Conservation (phyloP, 2,329 filamentous ascomycete species). For the Alternaria angustiovoidea region DNA sequence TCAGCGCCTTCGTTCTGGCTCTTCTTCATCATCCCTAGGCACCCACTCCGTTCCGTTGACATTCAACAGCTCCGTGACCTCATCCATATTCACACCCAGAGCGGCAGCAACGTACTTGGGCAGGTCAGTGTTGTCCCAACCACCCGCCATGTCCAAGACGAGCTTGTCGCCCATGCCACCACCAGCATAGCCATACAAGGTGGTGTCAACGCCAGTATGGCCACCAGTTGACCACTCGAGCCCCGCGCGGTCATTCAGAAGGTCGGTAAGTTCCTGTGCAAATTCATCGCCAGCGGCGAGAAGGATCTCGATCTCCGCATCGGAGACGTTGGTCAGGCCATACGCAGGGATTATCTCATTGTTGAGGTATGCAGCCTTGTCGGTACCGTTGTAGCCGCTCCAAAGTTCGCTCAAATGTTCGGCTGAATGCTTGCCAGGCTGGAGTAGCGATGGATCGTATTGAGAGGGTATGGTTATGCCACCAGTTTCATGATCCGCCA, state of each 20-base stretch:
- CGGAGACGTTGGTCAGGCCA: no score
- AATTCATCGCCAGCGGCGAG: no score
- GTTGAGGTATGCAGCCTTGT: no score
- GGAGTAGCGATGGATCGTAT: no score
- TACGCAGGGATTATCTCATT: no score
- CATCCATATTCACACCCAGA: slow-evolving; percentile 27
- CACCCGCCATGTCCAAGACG: slow-evolving; percentile 32
- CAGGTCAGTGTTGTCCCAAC: slow-evolving; percentile 34
- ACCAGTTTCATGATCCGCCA: no score
- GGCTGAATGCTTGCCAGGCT: no score
- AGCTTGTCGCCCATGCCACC: slow-evolving; percentile 26
- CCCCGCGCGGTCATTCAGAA: slow-evolving; percentile 37
- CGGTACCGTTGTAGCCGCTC: no score
- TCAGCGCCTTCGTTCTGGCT: neutral
- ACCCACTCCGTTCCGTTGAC: slow-evolving; percentile 25
- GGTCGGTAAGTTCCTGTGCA: slow-evolving; percentile 14
- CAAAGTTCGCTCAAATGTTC: no score
- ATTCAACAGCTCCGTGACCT: slow-evolving; percentile 30
- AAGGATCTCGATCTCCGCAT: no score
- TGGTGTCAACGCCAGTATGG: slow-evolving; percentile 50
- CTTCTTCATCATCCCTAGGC: slow-evolving; percentile 1
- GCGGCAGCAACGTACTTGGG: slow-evolving; percentile 31
- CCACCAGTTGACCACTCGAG: slow-evolving; percentile 50
- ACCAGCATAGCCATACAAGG: slow-evolving; percentile 48
- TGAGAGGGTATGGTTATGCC: no score